Base-by-base conservation (phyloP, 73 alveolate genomes). In the Paramecium octaurelia region DNA sequence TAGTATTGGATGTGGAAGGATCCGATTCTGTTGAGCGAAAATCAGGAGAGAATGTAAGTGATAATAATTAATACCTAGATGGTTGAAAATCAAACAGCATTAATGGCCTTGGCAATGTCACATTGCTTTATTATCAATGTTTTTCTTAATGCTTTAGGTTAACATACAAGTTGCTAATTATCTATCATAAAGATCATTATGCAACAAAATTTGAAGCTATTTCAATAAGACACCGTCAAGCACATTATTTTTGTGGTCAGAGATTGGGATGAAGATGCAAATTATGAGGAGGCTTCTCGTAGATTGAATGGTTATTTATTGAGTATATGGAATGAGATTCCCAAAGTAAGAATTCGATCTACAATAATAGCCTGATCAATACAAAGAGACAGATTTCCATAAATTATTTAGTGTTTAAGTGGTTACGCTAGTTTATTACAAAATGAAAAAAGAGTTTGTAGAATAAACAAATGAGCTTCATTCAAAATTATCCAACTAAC, bases 1-100 rank as follows among this genome's bases (percentile, higher is more conserved):
- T 95, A 42, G 93, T 95, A 21, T 68, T 95, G 7, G 98, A 95
- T 92, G 95, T 95, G 24, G 98, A 95, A 86, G 98, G 98, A 64
- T 93, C 98, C 2, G 96, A 95, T 71, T 90, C 96, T 80, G 94
- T 91, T 59, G 83, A 93, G 76, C 20, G 98, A 58, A 92, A 94
- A 43, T 95, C 94, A 92, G 94, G 94, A 75, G 98, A 95, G 54
- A 95, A 96, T 86, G 97, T 96, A 75, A 46, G 0, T 54, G 2
- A 54, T 54, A 20, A 59, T 58, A 34, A 29, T 68, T 68, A 23
- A 86, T 60, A 48, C 2, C 11, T 87, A 87, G 93, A 64, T 87
- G 88, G 83, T 64, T 68, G 93, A 87, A 87, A 87, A 77, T 64
- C 27, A 73, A 87, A 87, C 93, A 21, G 93, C 93, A 29, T 77